These are phyloP conservation scores for Ceriops decandra DNA, from an alignment of 345 rosid genomes.

Conservation along the genomic window DNA sequence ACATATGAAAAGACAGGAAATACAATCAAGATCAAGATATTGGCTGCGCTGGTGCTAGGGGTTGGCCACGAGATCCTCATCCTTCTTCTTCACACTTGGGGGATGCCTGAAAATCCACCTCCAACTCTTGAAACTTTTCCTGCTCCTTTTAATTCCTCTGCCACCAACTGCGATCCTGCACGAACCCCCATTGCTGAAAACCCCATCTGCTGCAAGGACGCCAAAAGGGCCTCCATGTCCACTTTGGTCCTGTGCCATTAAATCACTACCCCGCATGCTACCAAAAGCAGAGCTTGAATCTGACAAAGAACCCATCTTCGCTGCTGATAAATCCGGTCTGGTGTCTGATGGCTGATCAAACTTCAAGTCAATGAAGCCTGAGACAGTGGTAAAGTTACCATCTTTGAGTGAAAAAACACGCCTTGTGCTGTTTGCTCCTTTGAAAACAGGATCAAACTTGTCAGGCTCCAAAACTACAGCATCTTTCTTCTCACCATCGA, in stretches of 20 bases:
- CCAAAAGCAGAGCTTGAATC: slow-evolving; percentile 50
- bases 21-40: not conserved
- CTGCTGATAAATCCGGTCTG: slow-evolving; percentile 22
- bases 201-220: slow-evolving; percentile 20
- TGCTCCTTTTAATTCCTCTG: slow-evolving; percentile 62
- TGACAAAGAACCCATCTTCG: slow-evolving; percentile 29
- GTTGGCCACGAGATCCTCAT: slow-evolving; percentile 26
- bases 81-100: slow-evolving; percentile 41
- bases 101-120: slow-evolving; percentile 81
- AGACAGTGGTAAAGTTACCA: slow-evolving; percentile 57
- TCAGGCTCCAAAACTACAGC: slow-evolving; percentile 31
- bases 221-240: slow-evolving; percentile 25
- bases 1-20: not conserved
- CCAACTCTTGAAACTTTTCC: slow-evolving; percentile 90
- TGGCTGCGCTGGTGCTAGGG: not conserved
- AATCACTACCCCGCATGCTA: slow-evolving; percentile 45
- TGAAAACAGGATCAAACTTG: slow-evolving; percentile 19
- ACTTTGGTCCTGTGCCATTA: slow-evolving; percentile 26
- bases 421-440: slow-evolving; percentile 30
- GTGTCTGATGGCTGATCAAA: slow-evolving; percentile 59
- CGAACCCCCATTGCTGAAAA: slow-evolving; percentile 43
- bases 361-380: slow-evolving; percentile 83
- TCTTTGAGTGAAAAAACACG: slow-evolving; percentile 72
- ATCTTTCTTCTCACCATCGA: slow-evolving; percentile 37
- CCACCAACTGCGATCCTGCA: slow-evolving; percentile 63